Conservation (phyloP, 1,284 basidiomycete genomes). For the Serendipita sp. region DNA sequence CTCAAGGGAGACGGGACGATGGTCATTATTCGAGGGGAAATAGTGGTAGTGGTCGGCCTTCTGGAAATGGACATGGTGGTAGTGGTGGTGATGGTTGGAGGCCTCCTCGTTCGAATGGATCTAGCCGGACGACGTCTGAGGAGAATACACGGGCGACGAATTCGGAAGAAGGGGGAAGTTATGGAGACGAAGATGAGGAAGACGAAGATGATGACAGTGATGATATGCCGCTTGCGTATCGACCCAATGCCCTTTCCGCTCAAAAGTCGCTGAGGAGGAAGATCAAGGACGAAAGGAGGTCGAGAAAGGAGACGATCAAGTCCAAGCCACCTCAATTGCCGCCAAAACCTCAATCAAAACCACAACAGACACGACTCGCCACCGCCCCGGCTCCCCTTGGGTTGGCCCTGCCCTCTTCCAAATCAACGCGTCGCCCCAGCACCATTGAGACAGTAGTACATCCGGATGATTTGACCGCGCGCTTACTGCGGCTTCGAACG, state of each 20-base stretch:
- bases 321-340: not conserved
- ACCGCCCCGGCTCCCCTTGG: slow-evolving; percentile 15
- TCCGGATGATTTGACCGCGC: slow-evolving; percentile 13
- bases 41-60: not conserved
- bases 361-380: slow-evolving; percentile 17
- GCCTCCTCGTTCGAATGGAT: not conserved
- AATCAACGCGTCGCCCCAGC: not conserved
- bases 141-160: slow-evolving; percentile 1
- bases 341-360: not conserved
- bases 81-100: slow-evolving; percentile 6
- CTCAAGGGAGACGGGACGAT: not conserved
- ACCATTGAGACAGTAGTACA: not conserved
- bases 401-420: slow-evolving; percentile 15
- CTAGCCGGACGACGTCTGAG: not conserved
- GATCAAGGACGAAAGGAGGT: slow-evolving; percentile 51
- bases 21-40: not conserved
- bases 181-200: not conserved
- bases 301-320: slow-evolving; percentile 27
- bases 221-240: slow-evolving; percentile 61
- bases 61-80: not conserved
- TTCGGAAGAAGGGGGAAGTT: not conserved
- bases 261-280: slow-evolving; percentile 62
- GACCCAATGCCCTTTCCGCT: slow-evolving; percentile 59
- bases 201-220: slow-evolving; percentile 30
- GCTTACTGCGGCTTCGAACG: slow-evolving; percentile 10